Evolutionary conservation across 140 eudicot species (phyloP), one percentile per base, ranked within the genome.

Genomic region (Ambrosia hybrid): DNA sequence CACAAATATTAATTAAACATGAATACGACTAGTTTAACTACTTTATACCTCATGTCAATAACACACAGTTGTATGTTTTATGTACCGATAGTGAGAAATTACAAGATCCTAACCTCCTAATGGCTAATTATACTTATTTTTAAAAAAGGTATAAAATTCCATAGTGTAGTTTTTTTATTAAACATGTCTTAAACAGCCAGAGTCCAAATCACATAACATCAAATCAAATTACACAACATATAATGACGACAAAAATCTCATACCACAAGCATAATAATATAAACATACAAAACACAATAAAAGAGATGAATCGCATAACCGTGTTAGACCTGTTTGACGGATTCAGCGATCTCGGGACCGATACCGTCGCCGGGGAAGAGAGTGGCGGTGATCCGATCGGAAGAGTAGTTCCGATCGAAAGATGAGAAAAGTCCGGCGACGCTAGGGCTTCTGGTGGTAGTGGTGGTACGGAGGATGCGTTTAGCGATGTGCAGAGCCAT

Each of bases 281-380:
- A 57, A 46, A 75, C 51, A 41, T 34, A 4, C 15, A 65, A 55
- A 67, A 6, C 52, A 76, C 6, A 33, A 51, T 13, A 62, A 33
- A 0, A 48, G 11, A 9, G 63, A 14, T 65, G 45, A 46, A 17
- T 1, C 33, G 6, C 11, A 30, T 0, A 63, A 36, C 51, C 5
- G 51, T 51, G 21, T 9, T 11, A 41, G 53, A 90, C 98, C 97
- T 90, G 81, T 78, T 90, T 93, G 48, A 93, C 98, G 49, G 98
- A 85, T 30, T 90, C 89, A 59, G 98, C 97, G 86, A 93, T 93
- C 82, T 93, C 98, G 13, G 98, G 98, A 68, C 98, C 98, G 73
- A 93, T 93, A 4, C 98, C 98, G 53, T 93, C 98, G 17, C 98
- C 98, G 70, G 98, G 98, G 26, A 93, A 93, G 60, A 93, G 91